Evolutionary conservation across 2,329 filamentous ascomycete genomes (phyloP).

Genomic region (Xylariaceae sp.): DNA sequence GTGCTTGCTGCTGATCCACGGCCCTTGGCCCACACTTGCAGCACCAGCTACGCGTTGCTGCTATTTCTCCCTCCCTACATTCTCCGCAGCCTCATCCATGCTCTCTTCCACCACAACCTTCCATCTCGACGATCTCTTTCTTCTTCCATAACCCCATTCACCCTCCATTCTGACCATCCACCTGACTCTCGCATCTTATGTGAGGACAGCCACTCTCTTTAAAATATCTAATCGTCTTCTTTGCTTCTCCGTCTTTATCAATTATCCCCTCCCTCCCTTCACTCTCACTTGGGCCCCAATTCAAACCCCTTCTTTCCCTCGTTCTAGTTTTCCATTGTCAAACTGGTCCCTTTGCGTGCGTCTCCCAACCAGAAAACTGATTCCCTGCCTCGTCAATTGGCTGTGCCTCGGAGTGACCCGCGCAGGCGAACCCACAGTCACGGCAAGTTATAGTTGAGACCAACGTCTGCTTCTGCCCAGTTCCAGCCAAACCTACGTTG

Average conservation of each 20-base stretch:
- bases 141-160: not conserved
- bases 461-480: slow-evolving; percentile 4
- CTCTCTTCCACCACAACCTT: not conserved
- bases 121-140: not conserved
- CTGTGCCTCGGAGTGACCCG: slow-evolving; percentile 7
- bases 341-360: not conserved
- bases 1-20: not conserved
- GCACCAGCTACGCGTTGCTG: not conserved
- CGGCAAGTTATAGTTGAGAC: slow-evolving; percentile 5
- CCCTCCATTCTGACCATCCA: not conserved
- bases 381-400: not conserved
- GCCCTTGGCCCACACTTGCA: not conserved
- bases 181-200: slow-evolving; percentile 1
- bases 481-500: not conserved
- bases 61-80: slow-evolving; percentile 11
- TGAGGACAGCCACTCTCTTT: slow-evolving; percentile 12
- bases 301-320: not conserved
- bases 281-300: not conserved
- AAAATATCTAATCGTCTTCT: not conserved
- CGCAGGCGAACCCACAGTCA: not conserved
- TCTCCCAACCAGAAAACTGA: not conserved
- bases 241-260: not conserved
- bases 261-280: not conserved
- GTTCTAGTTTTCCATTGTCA: not conserved
- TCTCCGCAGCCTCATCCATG: slow-evolving; percentile 10